A percentile compares a stretch with the other conserved stretches of the same genome.
Evolutionary conservation across 2,329 filamentous ascomycete species (phyloP).

Genomic region (Penicillium sclerotiorum): DNA sequence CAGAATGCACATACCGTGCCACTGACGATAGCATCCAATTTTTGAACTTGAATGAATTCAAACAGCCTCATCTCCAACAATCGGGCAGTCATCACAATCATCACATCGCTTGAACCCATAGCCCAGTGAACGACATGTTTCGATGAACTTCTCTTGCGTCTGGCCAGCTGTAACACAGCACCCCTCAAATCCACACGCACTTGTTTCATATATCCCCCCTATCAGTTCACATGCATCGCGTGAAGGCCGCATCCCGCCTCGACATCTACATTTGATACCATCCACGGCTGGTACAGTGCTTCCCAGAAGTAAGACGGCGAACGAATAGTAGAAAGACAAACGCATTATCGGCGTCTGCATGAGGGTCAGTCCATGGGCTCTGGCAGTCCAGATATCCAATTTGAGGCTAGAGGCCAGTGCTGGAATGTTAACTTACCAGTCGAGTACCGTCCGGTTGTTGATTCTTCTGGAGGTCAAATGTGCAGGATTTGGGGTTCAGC

Average conservation of each 20-base stretch:
- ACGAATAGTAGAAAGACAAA: not conserved
- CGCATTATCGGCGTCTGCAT: constrained; percentile 3
- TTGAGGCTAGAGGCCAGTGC: too few relatives aligned
- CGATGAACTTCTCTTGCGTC: constrained; percentile 5
- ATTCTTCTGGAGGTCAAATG: too few relatives aligned
- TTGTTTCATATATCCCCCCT: not conserved
- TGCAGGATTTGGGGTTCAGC: too few relatives aligned
- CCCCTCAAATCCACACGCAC: constrained; percentile 8
- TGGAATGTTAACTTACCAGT: too few relatives aligned
- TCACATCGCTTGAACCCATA: constrained; percentile 14
- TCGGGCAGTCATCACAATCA: constrained; percentile 12
- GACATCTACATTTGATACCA: constrained; percentile 6
- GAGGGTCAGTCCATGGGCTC: not conserved
- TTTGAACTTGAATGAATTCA: too few relatives aligned
- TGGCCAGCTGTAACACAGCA: constrained; percentile 5
- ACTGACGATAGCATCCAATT: too few relatives aligned
- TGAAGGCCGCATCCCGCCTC: not conserved
- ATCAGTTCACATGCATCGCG: constrained; percentile 3
- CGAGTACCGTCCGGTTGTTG: too few relatives aligned
- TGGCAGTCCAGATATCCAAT: not conserved
- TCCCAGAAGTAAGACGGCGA: not conserved
- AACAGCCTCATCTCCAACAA: too few relatives aligned
- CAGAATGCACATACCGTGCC: too few relatives aligned
- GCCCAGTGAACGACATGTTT: constrained; percentile 1
- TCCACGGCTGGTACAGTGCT: not conserved